Evolutionary conservation across 2,329 filamentous ascomycete genomes (phyloP).

Genomic region (Hypoxylon sp.): DNA sequence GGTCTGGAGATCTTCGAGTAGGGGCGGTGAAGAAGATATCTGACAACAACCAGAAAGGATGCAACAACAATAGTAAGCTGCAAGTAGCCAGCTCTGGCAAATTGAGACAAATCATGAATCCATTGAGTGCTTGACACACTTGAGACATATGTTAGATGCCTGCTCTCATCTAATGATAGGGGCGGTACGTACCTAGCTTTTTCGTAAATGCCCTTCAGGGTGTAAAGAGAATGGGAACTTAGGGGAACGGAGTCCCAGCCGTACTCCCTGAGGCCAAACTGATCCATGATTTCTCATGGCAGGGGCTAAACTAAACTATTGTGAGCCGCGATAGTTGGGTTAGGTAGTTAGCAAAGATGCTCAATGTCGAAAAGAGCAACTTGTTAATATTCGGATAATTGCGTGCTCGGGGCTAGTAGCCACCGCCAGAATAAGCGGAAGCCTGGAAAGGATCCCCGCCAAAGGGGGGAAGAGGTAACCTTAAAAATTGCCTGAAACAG

Average conservation of each 20-base stretch:
- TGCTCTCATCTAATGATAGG: conserved; percentile 6
- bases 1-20: conserved; percentile 48
- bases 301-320: conserved; percentile 12
- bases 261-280: conserved; percentile 53
- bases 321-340: conserved; percentile 16
- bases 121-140: conserved; percentile 51
- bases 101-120: conserved; percentile 56
- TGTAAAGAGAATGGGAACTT: conserved; percentile 51
- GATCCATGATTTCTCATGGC: conserved; percentile 54
- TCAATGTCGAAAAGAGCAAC: conserved; percentile 16
- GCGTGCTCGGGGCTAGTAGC: conserved; percentile 24
- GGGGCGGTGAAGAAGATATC: conserved; percentile 53
- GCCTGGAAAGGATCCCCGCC: conserved; percentile 20
- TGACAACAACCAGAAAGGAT: conserved; percentile 55
- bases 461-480: conserved; percentile 25
- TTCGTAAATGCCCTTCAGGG: conserved; percentile 25
- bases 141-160: conserved; percentile 12
- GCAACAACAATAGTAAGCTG: conserved; percentile 56
- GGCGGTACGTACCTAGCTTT: conserved; percentile 32
- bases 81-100: conserved; percentile 58
- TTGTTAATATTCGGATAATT: conserved; percentile 39
- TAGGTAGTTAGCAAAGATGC: background rate
- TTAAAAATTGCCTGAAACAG: conserved; percentile 33
- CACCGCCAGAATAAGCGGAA: conserved; percentile 22
- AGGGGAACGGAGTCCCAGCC: conserved; percentile 56